Conservation (phyloP, 345 rosid genomes). For the Eutrema yunnanense region DNA sequence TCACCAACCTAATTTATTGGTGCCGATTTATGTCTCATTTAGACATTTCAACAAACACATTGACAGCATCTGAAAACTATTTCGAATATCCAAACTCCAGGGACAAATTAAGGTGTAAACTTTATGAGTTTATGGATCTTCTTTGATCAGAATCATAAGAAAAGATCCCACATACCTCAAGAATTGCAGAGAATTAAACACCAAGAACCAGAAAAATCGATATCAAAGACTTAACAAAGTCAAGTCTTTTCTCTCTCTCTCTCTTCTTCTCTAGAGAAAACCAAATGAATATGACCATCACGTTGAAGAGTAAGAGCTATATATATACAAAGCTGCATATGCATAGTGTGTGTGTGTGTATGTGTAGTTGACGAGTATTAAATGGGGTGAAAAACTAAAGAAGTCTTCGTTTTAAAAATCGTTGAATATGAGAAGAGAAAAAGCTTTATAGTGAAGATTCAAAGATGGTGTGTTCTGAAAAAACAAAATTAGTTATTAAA, state of each 20-base stretch:
- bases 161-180: constrained; percentile 13
- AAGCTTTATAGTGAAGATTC: constrained; percentile 19
- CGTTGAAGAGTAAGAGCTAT: not conserved
- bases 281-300: not conserved
- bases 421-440: constrained; percentile 11
- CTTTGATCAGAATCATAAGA: not conserved
- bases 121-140: not conserved
- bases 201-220: not conserved
- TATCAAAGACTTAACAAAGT: constrained; percentile 4
- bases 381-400: not conserved
- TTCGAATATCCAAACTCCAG: not conserved
- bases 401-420: constrained; percentile 1
- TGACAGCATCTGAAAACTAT: not conserved
- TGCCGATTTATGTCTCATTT: not conserved
- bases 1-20: constrained; percentile 16
- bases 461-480: constrained; percentile 23
- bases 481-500: not conserved
- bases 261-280: not conserved
- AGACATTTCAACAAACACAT: constrained; percentile 17
- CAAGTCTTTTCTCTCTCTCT: not conserved
- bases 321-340: constrained; percentile 10
- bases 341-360: constrained; percentile 7
- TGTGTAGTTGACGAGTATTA: constrained; percentile 18
- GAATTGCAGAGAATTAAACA: constrained; percentile 2
- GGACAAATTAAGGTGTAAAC: not conserved